These are phyloP conservation scores for Hypomontagnella monticulosa DNA, from an alignment of 495 filamentous ascomycete genomes.

Conservation along the genomic window DNA sequence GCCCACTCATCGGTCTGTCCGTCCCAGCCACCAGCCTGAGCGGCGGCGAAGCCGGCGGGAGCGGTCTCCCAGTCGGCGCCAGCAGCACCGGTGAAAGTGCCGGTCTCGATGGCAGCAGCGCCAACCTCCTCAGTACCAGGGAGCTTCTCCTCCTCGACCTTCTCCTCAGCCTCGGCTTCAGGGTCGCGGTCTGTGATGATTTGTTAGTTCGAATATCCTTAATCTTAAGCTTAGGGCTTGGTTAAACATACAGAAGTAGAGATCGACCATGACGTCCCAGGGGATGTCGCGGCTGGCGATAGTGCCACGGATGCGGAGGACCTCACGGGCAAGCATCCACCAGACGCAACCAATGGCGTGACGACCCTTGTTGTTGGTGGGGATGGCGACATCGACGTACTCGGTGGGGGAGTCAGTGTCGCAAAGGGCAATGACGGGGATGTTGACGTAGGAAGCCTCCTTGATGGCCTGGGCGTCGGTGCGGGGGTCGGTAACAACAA, in stretches of 20 bases:
- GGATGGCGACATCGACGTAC: constrained; percentile 99
- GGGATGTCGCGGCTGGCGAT: constrained; percentile 91
- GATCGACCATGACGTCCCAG: constrained; percentile 99
- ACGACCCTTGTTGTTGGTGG: constrained; percentile 99
- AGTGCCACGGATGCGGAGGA: constrained; percentile 96
- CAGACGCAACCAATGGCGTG: constrained; percentile 98
- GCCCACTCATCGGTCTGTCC: constrained; percentile 58
- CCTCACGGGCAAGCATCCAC: constrained; percentile 99
- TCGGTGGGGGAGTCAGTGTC: constrained; percentile 99
- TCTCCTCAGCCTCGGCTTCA: constrained; percentile 97
- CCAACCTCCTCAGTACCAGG: constrained; percentile 87
- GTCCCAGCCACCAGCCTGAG: constrained; percentile 80
- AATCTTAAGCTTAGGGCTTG: not conserved
- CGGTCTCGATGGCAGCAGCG: constrained; percentile 75
- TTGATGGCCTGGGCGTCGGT: constrained; percentile 99
- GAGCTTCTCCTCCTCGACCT: constrained; percentile 73
- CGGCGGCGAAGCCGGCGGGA: constrained; percentile 68
- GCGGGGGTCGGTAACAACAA: constrained; percentile 99
- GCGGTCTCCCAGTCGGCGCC: constrained; percentile 77
- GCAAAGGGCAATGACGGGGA: constrained; percentile 98
- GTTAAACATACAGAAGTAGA: constrained; percentile 85
- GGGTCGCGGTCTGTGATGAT: constrained; percentile 83
- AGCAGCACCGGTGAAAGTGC: constrained; percentile 68
- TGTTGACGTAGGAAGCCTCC: constrained; percentile 99
- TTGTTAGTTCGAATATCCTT: constrained; percentile 33